A percentile compares a stretch with the other conserved stretches of the same genome.
Conservation (phyloP, 345 rosid genomes). For the Triadica sebifera region DNA sequence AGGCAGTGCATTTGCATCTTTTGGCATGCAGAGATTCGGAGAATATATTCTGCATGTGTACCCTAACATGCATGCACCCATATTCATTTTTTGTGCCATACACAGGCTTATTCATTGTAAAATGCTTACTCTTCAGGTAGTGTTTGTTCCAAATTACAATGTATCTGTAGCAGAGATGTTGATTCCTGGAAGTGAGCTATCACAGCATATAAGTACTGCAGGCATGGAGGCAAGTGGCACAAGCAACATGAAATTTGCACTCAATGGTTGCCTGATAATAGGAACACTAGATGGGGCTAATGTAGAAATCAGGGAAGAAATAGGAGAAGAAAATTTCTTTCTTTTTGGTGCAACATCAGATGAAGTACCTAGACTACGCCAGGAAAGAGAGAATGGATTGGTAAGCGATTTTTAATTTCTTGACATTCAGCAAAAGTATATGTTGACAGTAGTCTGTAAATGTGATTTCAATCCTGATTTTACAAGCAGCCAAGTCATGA, state of each 20-base stretch:
- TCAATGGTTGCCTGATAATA: conserved; percentile 92
- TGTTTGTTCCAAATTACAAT: conserved; percentile 94
- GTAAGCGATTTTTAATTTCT: conserved; percentile 36
- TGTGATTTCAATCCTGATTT: background rate
- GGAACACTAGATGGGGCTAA: conserved; percentile 98
- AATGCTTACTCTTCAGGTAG: conserved; percentile 53
- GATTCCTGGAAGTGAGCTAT: conserved; percentile 95
- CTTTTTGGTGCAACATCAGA: conserved; percentile 92
- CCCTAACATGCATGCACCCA: no score
- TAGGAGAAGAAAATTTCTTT: conserved; percentile 88
- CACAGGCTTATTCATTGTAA: background rate
- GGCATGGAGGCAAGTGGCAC: conserved; percentile 99
- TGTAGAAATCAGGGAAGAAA: conserved; percentile 93
- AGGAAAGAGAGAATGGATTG: conserved; percentile 82
- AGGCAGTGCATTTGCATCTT: no score
- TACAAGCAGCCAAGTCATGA: background rate
- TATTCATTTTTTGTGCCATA: background rate
- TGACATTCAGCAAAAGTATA: background rate
- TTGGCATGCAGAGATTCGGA: background rate
- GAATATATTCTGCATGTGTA: background rate
- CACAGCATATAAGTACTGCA: conserved; percentile 97
- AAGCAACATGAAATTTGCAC: conserved; percentile 97
- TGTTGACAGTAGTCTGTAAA: background rate
- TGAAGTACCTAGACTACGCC: conserved; percentile 76
- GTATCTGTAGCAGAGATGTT: conserved; percentile 93